Conservation (phyloP, 1,284 basidiomycete species). For the Mycosarcoma maydis region DNA sequence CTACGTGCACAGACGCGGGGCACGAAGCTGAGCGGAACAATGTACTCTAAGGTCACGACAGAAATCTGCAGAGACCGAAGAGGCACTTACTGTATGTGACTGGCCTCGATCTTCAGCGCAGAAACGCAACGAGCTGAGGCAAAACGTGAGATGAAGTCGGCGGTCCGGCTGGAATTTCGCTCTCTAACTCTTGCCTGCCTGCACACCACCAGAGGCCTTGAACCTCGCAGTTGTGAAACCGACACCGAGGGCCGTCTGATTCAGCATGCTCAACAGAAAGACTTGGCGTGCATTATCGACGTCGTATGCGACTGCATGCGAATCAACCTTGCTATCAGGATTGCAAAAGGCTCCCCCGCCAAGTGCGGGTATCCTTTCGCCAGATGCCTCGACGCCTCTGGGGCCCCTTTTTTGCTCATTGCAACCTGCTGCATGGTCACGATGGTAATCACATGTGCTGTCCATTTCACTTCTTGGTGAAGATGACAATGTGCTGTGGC, state of each 20-base stretch:
- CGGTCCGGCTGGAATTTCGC: neutral
- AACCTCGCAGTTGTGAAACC: neutral
- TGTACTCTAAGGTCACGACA: too few relatives aligned
- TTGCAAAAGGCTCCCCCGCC: too few relatives aligned
- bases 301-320: neutral
- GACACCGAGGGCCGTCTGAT: neutral
- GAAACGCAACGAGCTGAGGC: neutral
- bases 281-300: too few relatives aligned
- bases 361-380: too few relatives aligned
- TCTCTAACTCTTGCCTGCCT: neutral
- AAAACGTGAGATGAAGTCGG: slow-evolving; percentile 9
- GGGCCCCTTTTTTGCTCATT: neutral
- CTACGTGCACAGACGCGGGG: too few relatives aligned
- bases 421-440: neutral
- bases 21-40: too few relatives aligned
- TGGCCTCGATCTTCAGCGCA: neutral
- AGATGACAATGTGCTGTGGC: neutral
- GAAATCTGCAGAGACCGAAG: too few relatives aligned
- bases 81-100: too few relatives aligned
- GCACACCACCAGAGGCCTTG: neutral
- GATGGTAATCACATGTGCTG: neutral
- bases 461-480: too few relatives aligned
- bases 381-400: neutral
- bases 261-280: neutral
- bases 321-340: neutral